Evolutionary conservation across 345 rosid genomes (phyloP), one percentile per base, ranked within the genome.

Genomic region (Arabis alpina): DNA sequence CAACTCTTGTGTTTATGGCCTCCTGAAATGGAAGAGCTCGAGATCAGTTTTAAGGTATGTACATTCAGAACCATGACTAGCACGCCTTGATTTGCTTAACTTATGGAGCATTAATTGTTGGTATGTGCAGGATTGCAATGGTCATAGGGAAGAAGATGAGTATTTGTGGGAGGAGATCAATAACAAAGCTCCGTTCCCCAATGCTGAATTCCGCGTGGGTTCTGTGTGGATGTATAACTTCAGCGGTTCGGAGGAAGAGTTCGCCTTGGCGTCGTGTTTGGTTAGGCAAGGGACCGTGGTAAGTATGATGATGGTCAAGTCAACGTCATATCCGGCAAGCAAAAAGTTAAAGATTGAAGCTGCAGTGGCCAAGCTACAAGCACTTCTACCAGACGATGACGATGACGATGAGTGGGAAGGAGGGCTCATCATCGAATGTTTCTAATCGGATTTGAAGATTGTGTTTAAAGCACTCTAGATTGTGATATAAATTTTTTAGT

Each of bases 291-390:
- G 41, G 13, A 43, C 10, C 3, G 44, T 67, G 23, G 10, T 30
- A 8, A 19, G 44, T 1, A 55, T 13, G 13, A 11, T 67, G 15
- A 55, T 84, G 51, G 82, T 77, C 8, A 79, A 16, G 49, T 87
- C 76, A 0, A 83, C 85, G 47, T 82, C 80, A 3, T 25, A 10
- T 39, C 76, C 76, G 0, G 82, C 10, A 74, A 87, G 80, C 15
- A 89, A 62, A 8, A 51, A 39, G 25, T 4, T 51, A 12, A 23
- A 65, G 24, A 40, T 65, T 4, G 59, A 51, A 39, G 10, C n/a
- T 10, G 59, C 48, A 39, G 69, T 64, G 36, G 53, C 53, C 34
- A 53, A 30, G 16, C 24, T 66, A 42, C 25, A 41, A 4, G 37
- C 25, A 27, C 70, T 53, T 4, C 1, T 1, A 24, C 13, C 55